phyloP scores from a whole-genome alignment of 2,329 filamentous ascomycete species.

The Colletotrichum lupini region DNA sequence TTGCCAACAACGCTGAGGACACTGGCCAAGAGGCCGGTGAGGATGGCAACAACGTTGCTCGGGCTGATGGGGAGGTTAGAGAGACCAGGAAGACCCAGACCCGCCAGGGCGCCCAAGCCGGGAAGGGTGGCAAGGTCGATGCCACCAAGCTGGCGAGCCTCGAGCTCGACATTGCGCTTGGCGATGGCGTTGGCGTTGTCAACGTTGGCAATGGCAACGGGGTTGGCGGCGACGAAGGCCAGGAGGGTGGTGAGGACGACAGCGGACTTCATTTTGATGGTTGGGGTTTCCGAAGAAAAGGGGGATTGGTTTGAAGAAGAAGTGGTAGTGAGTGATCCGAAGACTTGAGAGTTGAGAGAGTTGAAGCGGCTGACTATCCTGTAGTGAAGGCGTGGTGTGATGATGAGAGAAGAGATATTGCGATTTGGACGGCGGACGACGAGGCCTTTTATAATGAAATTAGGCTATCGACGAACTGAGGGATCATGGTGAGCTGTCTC shows the following conservation, averaged over 20 bases:
- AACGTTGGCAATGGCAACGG: constrained; percentile 15
- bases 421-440: background rate
- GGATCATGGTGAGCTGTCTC: background rate
- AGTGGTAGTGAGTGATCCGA: constrained; percentile 3
- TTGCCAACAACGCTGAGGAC: background rate
- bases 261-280: constrained; percentile 34
- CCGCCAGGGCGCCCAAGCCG: background rate
- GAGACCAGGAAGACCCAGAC: background rate
- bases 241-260: constrained; percentile 24
- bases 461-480: background rate
- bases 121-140: background rate
- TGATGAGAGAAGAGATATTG: constrained; percentile 6
- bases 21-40: background rate
- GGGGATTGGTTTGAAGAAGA: background rate
- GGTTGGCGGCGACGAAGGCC: constrained; percentile 17
- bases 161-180: constrained; percentile 13
- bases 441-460: constrained; percentile 26
- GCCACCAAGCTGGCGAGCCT: background rate
- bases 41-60: rapidly evolving
- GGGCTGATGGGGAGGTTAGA: background rate
- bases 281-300: background rate
- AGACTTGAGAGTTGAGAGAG: constrained; percentile 19
- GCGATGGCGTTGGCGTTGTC: background rate
- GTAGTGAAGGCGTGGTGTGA: constrained; percentile 19
- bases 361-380: constrained; percentile 33